These are phyloP conservation scores for Debaryomycetaceae sp. DNA, from an alignment of 1,139 yeast species.

Conservation along the genomic window DNA sequence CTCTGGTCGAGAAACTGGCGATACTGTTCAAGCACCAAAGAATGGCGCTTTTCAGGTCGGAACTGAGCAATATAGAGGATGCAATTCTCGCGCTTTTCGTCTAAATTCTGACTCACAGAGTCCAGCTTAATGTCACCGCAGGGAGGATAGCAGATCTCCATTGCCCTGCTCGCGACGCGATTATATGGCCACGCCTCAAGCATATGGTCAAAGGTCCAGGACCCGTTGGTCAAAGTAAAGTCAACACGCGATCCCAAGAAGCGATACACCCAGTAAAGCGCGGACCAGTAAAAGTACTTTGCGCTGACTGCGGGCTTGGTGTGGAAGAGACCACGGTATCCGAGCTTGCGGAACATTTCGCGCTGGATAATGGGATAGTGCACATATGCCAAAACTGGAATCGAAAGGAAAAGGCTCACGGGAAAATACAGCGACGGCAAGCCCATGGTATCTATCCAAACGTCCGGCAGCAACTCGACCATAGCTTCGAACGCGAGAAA, in stretches of 20 bases:
- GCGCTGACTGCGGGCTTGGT: neutral
- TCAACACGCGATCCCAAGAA: slow-evolving; percentile 58
- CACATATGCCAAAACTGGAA: slow-evolving; percentile 79
- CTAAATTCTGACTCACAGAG: too few species aligned
- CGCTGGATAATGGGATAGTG: slow-evolving; percentile 88
- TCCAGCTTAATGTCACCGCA: too few species aligned
- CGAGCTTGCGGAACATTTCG: slow-evolving; percentile 68
- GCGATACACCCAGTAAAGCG: slow-evolving; percentile 50
- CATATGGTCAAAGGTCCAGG: slow-evolving; percentile 85
- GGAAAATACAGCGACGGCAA: slow-evolving; percentile 74
- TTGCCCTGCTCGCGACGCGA: slow-evolving; percentile 9
- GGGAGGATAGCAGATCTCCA: slow-evolving; percentile 71
- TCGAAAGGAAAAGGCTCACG: slow-evolving; percentile 39
- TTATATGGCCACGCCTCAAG: slow-evolving; percentile 44
- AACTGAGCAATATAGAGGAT: slow-evolving; percentile 84
- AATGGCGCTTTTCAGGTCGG: slow-evolving; percentile 91
- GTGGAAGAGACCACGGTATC: slow-evolving; percentile 11
- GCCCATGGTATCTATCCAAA: slow-evolving; percentile 94
- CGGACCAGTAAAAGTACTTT: slow-evolving; percentile 65
- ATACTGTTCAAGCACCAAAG: slow-evolving; percentile 54
- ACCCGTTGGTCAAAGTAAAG: slow-evolving; percentile 66
- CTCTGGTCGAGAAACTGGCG: slow-evolving; percentile 30
- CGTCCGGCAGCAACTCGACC: slow-evolving; percentile 63
- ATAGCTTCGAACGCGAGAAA: slow-evolving; percentile 65
- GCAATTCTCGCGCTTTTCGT: slow-evolving; percentile 50